Evolutionary conservation across 2,329 filamentous ascomycete genomes (phyloP).

Genomic region (Fusarium dlaminii): DNA sequence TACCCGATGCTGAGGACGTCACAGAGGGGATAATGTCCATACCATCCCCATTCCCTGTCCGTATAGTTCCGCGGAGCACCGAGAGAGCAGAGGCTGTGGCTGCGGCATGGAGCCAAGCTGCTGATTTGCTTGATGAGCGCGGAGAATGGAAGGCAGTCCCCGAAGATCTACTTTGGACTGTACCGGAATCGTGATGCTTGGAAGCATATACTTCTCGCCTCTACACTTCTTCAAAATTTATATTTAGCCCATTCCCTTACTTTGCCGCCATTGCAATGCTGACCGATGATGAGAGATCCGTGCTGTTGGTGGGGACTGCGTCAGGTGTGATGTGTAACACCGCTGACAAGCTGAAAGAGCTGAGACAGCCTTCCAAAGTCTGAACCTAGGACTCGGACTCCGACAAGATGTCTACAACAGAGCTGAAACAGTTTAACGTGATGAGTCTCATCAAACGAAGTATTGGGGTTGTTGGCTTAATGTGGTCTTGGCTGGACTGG

Average conservation of each 20-base stretch:
- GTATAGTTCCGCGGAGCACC: background rate
- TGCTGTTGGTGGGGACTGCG: background rate
- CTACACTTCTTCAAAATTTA: fast-evolving
- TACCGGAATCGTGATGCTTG: background rate
- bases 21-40: background rate
- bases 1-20: background rate
- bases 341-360: background rate
- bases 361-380: background rate
- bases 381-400: background rate
- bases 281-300: fast-evolving
- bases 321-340: background rate
- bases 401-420: background rate
- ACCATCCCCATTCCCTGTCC: background rate
- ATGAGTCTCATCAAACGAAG: background rate
- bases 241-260: background rate
- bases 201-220: fast-evolving
- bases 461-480: background rate
- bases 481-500: background rate
- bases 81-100: background rate
- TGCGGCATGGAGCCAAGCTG: background rate
- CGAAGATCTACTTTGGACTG: background rate
- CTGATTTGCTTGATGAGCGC: background rate
- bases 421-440: background rate
- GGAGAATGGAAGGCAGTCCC: background rate
- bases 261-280: background rate